Evolutionary conservation across 192 early-diverging fungal species (phyloP).

Genomic region (Coemansia sp.): DNA sequence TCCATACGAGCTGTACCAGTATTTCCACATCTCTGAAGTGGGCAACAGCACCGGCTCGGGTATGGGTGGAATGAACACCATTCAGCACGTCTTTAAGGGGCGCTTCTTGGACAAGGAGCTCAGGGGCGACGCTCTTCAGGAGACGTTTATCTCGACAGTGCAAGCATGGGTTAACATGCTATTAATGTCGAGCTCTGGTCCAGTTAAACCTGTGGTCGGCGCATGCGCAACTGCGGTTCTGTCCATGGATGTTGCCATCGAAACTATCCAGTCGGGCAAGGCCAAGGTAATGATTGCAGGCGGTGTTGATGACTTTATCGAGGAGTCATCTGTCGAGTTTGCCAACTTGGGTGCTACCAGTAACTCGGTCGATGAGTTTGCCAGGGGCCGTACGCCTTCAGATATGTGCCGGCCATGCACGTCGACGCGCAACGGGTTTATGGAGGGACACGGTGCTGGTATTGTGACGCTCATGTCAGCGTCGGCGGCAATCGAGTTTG

Average conservation of each 20-base stretch:
- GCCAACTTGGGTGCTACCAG: constrained; percentile 95
- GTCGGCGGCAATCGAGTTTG: constrained; percentile 80
- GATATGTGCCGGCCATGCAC: constrained; percentile 93
- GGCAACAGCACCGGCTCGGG: constrained; percentile 87
- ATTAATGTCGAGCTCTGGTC: constrained; percentile 87
- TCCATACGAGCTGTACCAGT: constrained; percentile 95
- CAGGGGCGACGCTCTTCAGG: constrained; percentile 85
- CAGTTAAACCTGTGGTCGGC: constrained; percentile 77
- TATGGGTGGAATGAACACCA: constrained; percentile 68
- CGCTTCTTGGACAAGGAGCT: constrained; percentile 76
- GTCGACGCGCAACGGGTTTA: constrained; percentile 84
- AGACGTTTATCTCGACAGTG: constrained; percentile 51
- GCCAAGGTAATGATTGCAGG: constrained; percentile 91
- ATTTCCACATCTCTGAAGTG: constrained; percentile 91
- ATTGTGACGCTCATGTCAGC: constrained; percentile 88
- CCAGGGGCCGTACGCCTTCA: constrained; percentile 74
- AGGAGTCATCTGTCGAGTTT: constrained; percentile 88
- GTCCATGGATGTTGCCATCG: constrained; percentile 86
- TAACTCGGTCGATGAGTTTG: constrained; percentile 81
- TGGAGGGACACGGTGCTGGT: constrained; percentile 89
- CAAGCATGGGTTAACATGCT: constrained; percentile 76
- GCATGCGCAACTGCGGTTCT: constrained; percentile 91
- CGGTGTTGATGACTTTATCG: constrained; percentile 85
- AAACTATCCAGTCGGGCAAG: constrained; percentile 84
- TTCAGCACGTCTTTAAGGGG: constrained; percentile 69